Base-by-base conservation (phyloP, 192 early-diverging fungal genomes). In the Diversispora eburnea region DNA sequence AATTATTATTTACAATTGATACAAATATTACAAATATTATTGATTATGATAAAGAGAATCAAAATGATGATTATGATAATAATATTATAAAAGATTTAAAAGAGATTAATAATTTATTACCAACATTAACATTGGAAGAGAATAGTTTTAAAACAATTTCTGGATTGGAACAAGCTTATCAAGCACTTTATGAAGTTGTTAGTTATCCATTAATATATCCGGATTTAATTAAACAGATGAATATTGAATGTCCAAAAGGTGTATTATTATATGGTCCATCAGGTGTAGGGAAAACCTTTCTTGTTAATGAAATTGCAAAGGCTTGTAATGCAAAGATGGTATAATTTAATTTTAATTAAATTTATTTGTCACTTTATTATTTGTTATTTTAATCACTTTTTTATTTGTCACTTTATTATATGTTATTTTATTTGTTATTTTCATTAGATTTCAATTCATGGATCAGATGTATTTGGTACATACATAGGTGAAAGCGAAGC, bases 181-280 rank as follows among this genome's bases (percentile, higher is more conserved):
- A 88, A 67, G 80, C 86, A 25, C 83, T 97, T 3, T 74, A 90
- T 2, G 94, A 96, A 48, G 84, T 96, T 0, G 83, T 96, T 5
- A 86, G 87, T 51, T 91, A 91, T 65, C 95, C 94, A 0, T 78
- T 95, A 9, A 54, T 86, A 20, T 89, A 94, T 75, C 77, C 83
- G 1, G 75, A 85, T 13, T 75, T 88, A 49, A 88, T 94, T 51
- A 59, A 75, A 58, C 78, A 78, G 58, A 76, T 98, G 5, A 80
- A 85, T 48, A 88, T 96, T 39, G 92, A 96, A 51, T 89, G 87
- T 59, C 96, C 94, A 15, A 92, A 92, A 77, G 91, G 93, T 22
- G 88, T 97, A 8, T 82, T 99, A 8, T 77, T 99, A 0, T 91
- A 96, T 76, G 97, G 97, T 2, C 94, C 94, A 8, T 95, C 97